Conservation (phyloP, 441 rosid species). For the Macaranga tanarius region DNA sequence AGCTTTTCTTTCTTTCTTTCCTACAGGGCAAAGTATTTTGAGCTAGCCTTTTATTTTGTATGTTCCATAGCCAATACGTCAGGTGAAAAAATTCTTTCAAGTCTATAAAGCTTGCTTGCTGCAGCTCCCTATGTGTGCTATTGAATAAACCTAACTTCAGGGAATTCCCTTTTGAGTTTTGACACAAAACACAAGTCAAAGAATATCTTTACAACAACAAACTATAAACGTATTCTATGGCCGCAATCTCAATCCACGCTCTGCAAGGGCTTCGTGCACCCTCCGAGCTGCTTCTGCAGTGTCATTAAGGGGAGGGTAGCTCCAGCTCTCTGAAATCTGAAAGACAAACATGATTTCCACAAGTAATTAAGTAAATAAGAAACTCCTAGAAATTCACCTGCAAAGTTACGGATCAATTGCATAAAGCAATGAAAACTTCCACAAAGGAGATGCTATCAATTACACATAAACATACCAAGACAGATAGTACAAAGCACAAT, state of each 20-base stretch:
- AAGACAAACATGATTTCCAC: conserved; percentile 7
- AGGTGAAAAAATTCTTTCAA: conserved; percentile 14
- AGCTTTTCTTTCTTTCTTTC: not conserved
- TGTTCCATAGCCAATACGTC: conserved; percentile 22
- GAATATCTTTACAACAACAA: conserved; percentile 31
- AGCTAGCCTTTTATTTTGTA: conserved; percentile 27
- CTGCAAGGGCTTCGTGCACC: conserved; percentile 61
- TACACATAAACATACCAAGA: not conserved
- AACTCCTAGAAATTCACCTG: not conserved
- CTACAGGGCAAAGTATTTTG: not conserved
- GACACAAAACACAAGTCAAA: conserved; percentile 22
- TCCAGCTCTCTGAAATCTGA: conserved; percentile 89
- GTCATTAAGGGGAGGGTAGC: conserved; percentile 92
- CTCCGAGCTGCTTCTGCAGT: conserved; percentile 80
- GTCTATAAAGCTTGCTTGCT: conserved; percentile 20
- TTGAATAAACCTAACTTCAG: conserved; percentile 17
- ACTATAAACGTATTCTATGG: conserved; percentile 40
- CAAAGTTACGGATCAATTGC: not conserved
- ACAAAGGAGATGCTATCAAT: not conserved
- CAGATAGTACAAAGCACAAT: not conserved
- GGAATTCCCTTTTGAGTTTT: conserved; percentile 18
- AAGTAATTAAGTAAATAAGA: not conserved
- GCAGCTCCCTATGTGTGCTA: conserved; percentile 29
- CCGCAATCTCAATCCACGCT: conserved; percentile 79
- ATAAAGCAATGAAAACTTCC: not conserved